Base-by-base conservation (phyloP, 805 yeast species). In the Pichia manshurica region DNA sequence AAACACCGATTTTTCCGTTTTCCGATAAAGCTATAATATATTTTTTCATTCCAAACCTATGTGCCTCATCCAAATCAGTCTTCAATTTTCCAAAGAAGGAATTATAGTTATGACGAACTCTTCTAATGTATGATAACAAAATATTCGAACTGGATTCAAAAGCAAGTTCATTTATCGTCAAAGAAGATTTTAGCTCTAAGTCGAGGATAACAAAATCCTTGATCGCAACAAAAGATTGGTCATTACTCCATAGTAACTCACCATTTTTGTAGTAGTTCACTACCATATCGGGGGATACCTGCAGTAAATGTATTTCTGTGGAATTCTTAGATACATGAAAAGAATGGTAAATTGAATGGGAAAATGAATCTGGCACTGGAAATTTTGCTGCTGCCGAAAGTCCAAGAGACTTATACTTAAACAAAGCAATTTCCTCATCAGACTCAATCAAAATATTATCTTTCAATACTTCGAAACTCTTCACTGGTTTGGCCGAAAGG, bases 1-100 rank as follows among this genome's bases (percentile, higher is more conserved):
- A 57, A 1, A 77, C 78, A 9, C 71, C 60, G 1, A 81, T 43
- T 40, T 65, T 67, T 5, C 75, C 74, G 39, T 59, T 59, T 12
- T 58, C 55, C 0, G 78, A 70, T 2, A 73, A 66, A 0, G 69
- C 67, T 2, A 77, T 59, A 23, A 78, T 50, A 5, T 60, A 58
- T 48, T 78, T 77, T 7, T 63, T 56, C 31, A 73, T 69, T 1
- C 82, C 82, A 63, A 78, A 78, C 25, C 63, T 68, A 13, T 48
- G 45, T 31, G 33, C 42, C 33, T 49, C 51, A 19, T 52, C 62
- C 46, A n/a, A 51, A 33, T 50, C 42, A 45, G 17, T 10, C 7
- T 23, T 56, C 7, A 20, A 46, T 49, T 22, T 58, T n/a, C 36
- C 51, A 42, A 52, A 47, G 25, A 55, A 51, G 36, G 47, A 50